These are phyloP conservation scores for Hyparrhenia diplandra DNA, from an alignment of 176 grass and related monocot genomes.

Conservation along the genomic window DNA sequence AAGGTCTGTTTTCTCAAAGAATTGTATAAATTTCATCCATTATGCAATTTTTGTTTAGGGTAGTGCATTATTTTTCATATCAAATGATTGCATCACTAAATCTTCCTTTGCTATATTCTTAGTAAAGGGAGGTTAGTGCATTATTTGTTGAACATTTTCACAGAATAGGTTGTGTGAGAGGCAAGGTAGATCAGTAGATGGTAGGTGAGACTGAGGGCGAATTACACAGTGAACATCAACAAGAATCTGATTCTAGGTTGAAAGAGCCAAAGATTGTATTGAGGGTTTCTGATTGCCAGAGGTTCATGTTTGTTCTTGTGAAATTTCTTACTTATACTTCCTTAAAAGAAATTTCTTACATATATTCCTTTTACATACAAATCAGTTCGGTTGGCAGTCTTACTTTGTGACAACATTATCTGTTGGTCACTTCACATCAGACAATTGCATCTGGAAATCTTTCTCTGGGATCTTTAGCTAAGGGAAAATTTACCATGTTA, in stretches of 20 bases:
- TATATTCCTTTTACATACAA: not conserved
- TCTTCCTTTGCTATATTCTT: not conserved
- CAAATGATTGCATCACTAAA: not conserved
- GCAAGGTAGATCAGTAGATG: not conserved
- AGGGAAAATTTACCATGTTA: not conserved
- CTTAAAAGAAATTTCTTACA: not conserved
- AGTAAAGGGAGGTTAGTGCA: not conserved
- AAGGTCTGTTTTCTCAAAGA: constrained; percentile 47
- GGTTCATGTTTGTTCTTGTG: not conserved
- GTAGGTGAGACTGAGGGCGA: not conserved
- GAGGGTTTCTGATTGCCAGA: not conserved
- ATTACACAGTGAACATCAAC: too few species aligned
- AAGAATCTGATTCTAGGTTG: not conserved
- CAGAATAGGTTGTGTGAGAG: not conserved
- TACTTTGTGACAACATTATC: not conserved
- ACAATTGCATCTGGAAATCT: not conserved
- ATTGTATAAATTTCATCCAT: not conserved
- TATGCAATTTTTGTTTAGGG: not conserved
- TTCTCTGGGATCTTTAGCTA: not conserved
- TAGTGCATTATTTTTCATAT: constrained; percentile 4
- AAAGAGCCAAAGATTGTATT: not conserved
- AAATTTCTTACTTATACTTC: not conserved
- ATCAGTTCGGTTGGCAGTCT: not conserved
- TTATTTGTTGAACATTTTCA: not conserved
- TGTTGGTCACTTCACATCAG: not conserved